These are phyloP conservation scores for Isatis lusitanica DNA, from an alignment of 441 rosid genomes.

Conservation along the genomic window DNA sequence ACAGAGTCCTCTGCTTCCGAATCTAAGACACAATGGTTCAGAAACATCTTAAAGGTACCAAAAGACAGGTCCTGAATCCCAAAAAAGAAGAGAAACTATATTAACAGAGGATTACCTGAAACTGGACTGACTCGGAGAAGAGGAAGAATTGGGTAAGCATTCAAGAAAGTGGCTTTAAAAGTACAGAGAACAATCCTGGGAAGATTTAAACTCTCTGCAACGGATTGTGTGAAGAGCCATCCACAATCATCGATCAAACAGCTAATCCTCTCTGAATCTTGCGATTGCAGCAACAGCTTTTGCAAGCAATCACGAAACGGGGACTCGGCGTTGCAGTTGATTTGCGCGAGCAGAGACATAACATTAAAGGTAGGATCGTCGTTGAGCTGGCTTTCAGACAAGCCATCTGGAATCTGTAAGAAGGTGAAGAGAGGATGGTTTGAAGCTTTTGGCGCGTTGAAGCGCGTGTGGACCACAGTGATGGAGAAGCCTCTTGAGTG, in stretches of 20 bases:
- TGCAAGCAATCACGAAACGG: constrained; percentile 43
- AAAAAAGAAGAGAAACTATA: neutral
- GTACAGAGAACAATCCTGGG: constrained; percentile 39
- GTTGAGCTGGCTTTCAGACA: constrained; percentile 17
- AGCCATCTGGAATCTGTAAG: constrained; percentile 12
- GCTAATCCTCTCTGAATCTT: constrained; percentile 19
- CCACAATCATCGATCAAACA: constrained; percentile 39
- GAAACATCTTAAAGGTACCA: neutral
- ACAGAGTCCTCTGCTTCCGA: constrained; percentile 22
- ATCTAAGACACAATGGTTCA: neutral
- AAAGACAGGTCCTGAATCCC: neutral
- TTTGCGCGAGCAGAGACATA: constrained; percentile 22
- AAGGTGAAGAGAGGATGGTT: constrained; percentile 33
- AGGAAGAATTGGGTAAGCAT: constrained; percentile 32
- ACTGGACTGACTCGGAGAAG: constrained; percentile 19
- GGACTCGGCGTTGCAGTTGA: constrained; percentile 22
- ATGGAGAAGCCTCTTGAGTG: constrained; percentile 25
- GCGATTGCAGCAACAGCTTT: constrained; percentile 13
- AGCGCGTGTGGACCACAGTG: constrained; percentile 43
- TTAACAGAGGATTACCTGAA: constrained; percentile 22
- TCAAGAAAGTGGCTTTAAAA: constrained; percentile 26
- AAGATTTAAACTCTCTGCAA: constrained; percentile 33
- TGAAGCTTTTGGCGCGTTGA: constrained; percentile 42
- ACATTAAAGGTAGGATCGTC: constrained; percentile 20
- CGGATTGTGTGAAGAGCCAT: constrained; percentile 34